Conservation (phyloP, 2,329 filamentous ascomycete species). For the Amphichorda felina region DNA sequence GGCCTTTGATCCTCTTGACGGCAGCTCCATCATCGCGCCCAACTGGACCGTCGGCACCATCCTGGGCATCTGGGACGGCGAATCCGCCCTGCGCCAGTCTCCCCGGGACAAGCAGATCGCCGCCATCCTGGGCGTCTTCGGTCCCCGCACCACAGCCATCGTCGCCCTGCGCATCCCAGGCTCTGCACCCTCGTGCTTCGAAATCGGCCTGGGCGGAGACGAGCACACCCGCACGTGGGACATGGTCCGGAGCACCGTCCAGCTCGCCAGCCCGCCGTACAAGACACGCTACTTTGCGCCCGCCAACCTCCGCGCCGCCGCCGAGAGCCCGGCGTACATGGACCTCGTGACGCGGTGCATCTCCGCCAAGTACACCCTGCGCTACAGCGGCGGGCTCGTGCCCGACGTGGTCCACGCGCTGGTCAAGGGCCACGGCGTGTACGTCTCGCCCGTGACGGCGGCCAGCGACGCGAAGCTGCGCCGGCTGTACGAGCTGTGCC, state of each 20-base stretch:
- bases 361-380: conserved; percentile 40
- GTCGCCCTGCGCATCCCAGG: conserved; percentile 39
- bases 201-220: background rate
- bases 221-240: conserved; percentile 12
- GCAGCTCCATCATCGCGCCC: conserved; percentile 46
- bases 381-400: conserved; percentile 49
- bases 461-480: conserved; percentile 43
- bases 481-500: conserved; percentile 45
- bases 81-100: conserved; percentile 26
- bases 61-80: conserved; percentile 44
- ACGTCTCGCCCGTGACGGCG: conserved; percentile 42
- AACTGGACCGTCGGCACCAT: conserved; percentile 51
- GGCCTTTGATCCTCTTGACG: conserved; percentile 53
- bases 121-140: conserved; percentile 39
- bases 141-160: conserved; percentile 42
- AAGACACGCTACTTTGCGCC: conserved; percentile 49
- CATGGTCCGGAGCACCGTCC: conserved; percentile 28
- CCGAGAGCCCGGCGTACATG: conserved; percentile 36
- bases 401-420: conserved; percentile 48
- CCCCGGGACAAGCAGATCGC: conserved; percentile 31
- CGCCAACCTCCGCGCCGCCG: conserved; percentile 46
- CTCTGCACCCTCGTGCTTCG: conserved; percentile 1
- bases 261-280: conserved; percentile 22
- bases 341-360: conserved; percentile 37
- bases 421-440: conserved; percentile 50